Percentiles rank a stretch among this genome's conserved stretches.
Evolutionary conservation across 2,329 filamentous ascomycete species (phyloP).

Genomic region (Arthrobotrys sphaeroides): DNA sequence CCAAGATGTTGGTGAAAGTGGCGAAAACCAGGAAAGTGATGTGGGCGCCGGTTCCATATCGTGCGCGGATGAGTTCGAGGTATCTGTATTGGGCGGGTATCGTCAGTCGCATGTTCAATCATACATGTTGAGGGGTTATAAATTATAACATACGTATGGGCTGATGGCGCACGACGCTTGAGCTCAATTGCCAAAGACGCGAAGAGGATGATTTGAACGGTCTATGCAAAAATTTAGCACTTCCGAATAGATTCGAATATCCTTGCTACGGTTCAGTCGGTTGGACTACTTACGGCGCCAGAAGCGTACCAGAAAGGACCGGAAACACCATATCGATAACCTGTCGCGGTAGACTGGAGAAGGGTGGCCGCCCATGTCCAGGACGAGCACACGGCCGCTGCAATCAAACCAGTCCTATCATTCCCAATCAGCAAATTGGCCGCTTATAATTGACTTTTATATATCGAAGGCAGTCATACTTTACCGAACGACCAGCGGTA

Average conservation of each 20-base stretch:
- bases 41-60: constrained; percentile 79
- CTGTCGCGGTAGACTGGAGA: constrained; percentile 80
- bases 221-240: constrained; percentile 22
- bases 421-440: constrained; percentile 23
- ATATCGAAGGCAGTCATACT: constrained; percentile 61
- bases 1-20: constrained; percentile 83
- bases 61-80: constrained; percentile 77
- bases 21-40: constrained; percentile 83
- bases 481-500: constrained; percentile 76
- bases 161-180: constrained; percentile 86
- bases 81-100: constrained; percentile 21
- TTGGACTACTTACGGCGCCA: constrained; percentile 44
- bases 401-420: constrained; percentile 45
- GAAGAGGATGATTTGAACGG: constrained; percentile 80
- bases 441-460: background rate
- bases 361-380: constrained; percentile 75
- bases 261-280: background rate
- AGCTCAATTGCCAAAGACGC: constrained; percentile 89
- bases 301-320: constrained; percentile 68
- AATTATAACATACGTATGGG: constrained; percentile 70
- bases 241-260: background rate
- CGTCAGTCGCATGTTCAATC: constrained; percentile 6
- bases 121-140: background rate
- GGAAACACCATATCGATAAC: constrained; percentile 78
- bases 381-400: constrained; percentile 47